Evolutionary conservation across 768 basidiomycete genomes (phyloP).

Genomic region (Amanita inopinata): DNA sequence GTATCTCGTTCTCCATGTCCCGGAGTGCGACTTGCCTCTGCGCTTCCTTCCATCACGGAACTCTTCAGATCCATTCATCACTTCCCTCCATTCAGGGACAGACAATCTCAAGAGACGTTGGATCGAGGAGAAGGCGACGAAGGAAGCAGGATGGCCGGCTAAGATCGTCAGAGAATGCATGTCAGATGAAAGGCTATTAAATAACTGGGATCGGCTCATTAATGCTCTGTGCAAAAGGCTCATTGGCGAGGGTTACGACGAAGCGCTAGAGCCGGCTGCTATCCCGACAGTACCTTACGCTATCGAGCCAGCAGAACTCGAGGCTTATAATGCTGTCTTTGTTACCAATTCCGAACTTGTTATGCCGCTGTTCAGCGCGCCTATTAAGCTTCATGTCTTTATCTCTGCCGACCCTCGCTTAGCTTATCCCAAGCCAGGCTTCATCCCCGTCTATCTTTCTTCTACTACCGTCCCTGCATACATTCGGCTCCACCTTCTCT

Average conservation of each 20-base stretch:
- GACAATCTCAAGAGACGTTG: constrained; percentile 65
- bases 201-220: constrained; percentile 47
- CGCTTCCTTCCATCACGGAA: constrained; percentile 57
- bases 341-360: constrained; percentile 36
- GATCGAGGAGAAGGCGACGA: constrained; percentile 71
- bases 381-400: constrained; percentile 59
- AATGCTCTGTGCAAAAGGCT: constrained; percentile 45
- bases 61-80: constrained; percentile 62
- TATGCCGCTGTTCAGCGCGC: constrained; percentile 58
- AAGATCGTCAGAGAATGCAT: constrained; percentile 53
- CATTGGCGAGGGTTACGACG: constrained; percentile 29
- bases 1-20: constrained; percentile 72
- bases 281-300: constrained; percentile 17
- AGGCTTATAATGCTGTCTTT: constrained; percentile 47
- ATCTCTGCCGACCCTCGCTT: constrained; percentile 32
- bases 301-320: constrained; percentile 35
- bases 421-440: constrained; percentile 30
- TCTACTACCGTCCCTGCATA: constrained; percentile 67
- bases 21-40: constrained; percentile 80
- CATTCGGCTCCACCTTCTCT: constrained; percentile 74
- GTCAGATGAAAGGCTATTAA: constrained; percentile 25
- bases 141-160: constrained; percentile 76
- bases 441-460: constrained; percentile 67
- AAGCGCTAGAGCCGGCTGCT: constrained; percentile 8
- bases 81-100: constrained; percentile 50